Conservation (phyloP, 176 grass and related monocot genomes). For the bread wheat (Triticum aestivum) region DNA sequence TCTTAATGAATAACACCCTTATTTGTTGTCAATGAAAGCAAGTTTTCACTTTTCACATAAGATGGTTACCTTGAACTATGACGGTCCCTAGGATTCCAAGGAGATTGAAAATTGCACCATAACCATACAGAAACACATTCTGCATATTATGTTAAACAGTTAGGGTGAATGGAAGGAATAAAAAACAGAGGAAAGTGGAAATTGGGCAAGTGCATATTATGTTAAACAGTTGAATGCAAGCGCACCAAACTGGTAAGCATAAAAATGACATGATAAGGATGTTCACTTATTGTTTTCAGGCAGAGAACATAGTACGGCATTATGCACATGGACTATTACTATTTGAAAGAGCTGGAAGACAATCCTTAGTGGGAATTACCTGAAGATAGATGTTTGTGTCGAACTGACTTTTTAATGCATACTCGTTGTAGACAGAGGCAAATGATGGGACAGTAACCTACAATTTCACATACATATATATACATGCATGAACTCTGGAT, state of each 20-base stretch:
- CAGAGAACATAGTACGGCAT: not conserved
- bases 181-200: not conserved
- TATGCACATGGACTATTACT: not conserved
- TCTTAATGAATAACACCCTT: not conserved
- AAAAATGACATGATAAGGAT: not conserved
- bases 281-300: not conserved
- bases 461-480: constrained; percentile 31
- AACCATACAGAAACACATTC: constrained; percentile 99
- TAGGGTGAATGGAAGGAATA: constrained; percentile 1
- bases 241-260: not conserved
- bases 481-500: constrained; percentile 7
- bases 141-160: constrained; percentile 38
- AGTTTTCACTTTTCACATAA: not conserved
- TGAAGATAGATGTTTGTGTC: constrained; percentile 98
- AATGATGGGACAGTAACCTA: constrained; percentile 94
- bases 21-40: constrained; percentile 5
- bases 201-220: not conserved
- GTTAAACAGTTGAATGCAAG: not conserved
- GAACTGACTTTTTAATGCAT: constrained; percentile 97
- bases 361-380: constrained; percentile 45
- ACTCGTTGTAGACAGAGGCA: constrained; percentile 98
- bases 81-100: constrained; percentile 87
- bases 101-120: constrained; percentile 99
- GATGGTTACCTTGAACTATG: constrained; percentile 76
- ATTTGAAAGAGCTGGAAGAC: constrained; percentile 6